Evolutionary conservation across 2,329 filamentous ascomycete genomes (phyloP), one percentile per base, ranked within the genome.

Genomic region (Stagonosporopsis cucurbitacearum): DNA sequence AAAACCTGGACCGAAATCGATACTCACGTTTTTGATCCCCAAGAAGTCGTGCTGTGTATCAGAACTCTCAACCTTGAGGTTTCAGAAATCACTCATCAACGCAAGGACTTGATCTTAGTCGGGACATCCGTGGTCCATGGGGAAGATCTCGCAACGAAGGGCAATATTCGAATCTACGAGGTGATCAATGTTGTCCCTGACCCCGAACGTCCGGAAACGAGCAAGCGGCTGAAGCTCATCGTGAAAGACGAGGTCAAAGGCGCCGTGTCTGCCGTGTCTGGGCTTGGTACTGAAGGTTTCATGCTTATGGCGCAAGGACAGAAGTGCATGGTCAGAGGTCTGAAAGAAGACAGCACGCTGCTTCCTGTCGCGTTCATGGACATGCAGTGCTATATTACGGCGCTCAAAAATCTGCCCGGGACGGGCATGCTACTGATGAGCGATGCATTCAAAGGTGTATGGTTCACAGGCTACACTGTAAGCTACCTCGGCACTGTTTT

Each of bases 311-410:
- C 93, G 0, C 95, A 99, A 72, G 95, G 95, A 0, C 93, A 97
- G 70, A 99, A 99, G 77, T 94, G 92, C 74, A 96, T 99, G 90
- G 92, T 99, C 1, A 85, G 95, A 56, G 95, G 95, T 36, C 82
- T 99, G 3, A 97, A 97, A 74, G 95, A 99, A 75, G 95, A 99
- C 71, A 92, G 93, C 0, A 92, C 90, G 1, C 83, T 98, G 48
- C 81, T 98, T 0, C 95, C 95, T 0, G 94, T 99, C 3, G 95
- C 95, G 0, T 99, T 99, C 71, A 90, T 99, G 82, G 95, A 99
- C 70, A 96, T 97, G 87, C 95, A 91, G 77, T 96, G 91, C 75
- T 95, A 96, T 68, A 91, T 96, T 12, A 91, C 88, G 2, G 86
- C 89, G n/a, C 84, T 92, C 50, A 95, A 93, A 70, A 91, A 92